A percentile compares a stretch with the other conserved stretches of the same genome.
Conservation (phyloP, 164 flowering plant genomes). For the Echeveria elegans region DNA sequence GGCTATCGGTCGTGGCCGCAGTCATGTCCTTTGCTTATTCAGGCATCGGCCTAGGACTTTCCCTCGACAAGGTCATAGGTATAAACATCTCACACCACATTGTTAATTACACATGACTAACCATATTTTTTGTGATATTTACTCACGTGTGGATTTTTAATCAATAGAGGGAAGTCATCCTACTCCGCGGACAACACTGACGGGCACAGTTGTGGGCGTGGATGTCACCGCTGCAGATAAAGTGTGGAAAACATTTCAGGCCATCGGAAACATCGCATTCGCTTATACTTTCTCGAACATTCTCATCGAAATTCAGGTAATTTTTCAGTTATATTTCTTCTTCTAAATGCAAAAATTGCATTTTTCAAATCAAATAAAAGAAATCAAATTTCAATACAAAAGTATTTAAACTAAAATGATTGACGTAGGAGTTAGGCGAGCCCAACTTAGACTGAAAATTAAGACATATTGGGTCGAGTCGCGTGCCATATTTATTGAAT, state of each 20-base stretch:
- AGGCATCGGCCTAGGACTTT: slow-evolving; percentile 30
- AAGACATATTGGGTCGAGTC: background rate
- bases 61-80: slow-evolving; percentile 26
- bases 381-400: background rate
- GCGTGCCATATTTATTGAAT: background rate
- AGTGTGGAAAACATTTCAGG: slow-evolving; percentile 37
- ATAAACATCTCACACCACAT: background rate
- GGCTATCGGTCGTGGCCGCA: slow-evolving; percentile 41
- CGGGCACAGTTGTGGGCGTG: slow-evolving; percentile 28
- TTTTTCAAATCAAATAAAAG: no score
- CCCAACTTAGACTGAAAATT: background rate
- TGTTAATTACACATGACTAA: background rate
- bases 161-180: slow-evolving; percentile 25
- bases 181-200: slow-evolving; percentile 21
- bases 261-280: slow-evolving; percentile 50
- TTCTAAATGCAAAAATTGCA: background rate
- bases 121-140: background rate
- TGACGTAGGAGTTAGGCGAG: background rate
- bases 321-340: background rate
- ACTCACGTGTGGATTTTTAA: background rate
- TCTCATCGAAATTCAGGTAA: slow-evolving; percentile 56
- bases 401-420: background rate
- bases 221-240: slow-evolving; percentile 27
- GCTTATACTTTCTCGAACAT: slow-evolving; percentile 37
- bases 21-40: slow-evolving; percentile 45